These are phyloP conservation scores for Fusarium lateritium DNA, from an alignment of 2,329 filamentous ascomycete genomes.

Conservation along the genomic window DNA sequence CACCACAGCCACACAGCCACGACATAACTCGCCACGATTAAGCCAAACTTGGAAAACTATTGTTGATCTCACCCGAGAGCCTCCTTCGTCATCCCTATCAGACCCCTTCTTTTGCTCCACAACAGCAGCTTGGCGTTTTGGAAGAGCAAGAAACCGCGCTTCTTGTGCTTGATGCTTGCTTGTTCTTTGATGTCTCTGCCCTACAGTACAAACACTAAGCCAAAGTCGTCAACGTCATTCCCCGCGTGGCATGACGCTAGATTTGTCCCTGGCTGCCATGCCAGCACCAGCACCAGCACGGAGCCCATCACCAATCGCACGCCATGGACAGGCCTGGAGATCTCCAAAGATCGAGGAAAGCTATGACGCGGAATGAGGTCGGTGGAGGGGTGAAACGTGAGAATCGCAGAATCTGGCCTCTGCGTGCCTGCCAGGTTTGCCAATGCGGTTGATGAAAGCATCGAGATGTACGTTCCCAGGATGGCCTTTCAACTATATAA, in stretches of 20 bases:
- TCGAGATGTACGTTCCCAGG: conserved; percentile 32
- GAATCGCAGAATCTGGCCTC: conserved; percentile 15
- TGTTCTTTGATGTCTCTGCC: conserved; percentile 21
- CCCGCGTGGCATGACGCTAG: conserved; percentile 43
- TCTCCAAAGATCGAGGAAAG: conserved; percentile 26
- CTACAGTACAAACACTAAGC: conserved; percentile 6
- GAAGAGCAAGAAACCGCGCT: conserved; percentile 28
- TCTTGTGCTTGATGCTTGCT: conserved; percentile 18
- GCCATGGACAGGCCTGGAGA: conserved; percentile 28
- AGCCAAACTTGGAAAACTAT: conserved; percentile 12
- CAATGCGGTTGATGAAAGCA: conserved; percentile 24
- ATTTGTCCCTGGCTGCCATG: conserved; percentile 28
- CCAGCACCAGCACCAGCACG: neutral
- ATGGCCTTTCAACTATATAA: conserved; percentile 44
- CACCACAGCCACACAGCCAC: conserved; percentile 45
- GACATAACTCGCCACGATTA: conserved; percentile 33
- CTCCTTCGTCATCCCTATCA: conserved; percentile 40
- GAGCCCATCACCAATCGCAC: conserved; percentile 29
- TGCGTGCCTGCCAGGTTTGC: conserved; percentile 31
- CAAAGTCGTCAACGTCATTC: conserved; percentile 47
- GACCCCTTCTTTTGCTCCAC: conserved; percentile 34
- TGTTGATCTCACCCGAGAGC: conserved; percentile 35
- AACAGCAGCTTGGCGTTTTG: conserved; percentile 40
- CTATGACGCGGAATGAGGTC: conserved; percentile 49
- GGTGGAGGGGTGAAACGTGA: conserved; percentile 21